Evolutionary conservation across 169 alveolate genomes (phyloP), one percentile per base, ranked within the genome.

Genomic region (Cryptosporidium baileyi): DNA sequence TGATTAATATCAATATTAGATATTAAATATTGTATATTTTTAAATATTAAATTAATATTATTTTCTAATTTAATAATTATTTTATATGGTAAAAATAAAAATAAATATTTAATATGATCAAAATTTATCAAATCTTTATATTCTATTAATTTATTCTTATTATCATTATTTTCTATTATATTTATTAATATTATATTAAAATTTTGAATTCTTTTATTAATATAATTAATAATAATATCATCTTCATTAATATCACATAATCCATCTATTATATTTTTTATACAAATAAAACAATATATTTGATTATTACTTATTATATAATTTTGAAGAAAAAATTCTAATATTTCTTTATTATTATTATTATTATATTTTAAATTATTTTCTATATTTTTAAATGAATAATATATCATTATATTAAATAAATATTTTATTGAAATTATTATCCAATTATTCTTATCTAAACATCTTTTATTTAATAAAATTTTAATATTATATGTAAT

Each of bases 201-300:
- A n/a, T 4, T 47, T 47, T 47, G 59, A 47, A 26, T 47, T 4
- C 3, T 47, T 47, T 11, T 47, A 26, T n/a, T n/a, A n/a, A n/a
- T n/a, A n/a, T n/a, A n/a, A n/a, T n/a, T n/a, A n/a, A n/a, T n/a
- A 6, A 47, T 47, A 0, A n/a, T 47, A 6, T 47, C 59, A 6
- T 8, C 6, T 1, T 47, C 59, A n/a, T n/a, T n/a, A 3, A 61
- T 32, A 3, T 47, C 81, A 13, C 49, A 28, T 36, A 65, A 47
- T 8, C 63, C 63, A 47, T 65, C n/a, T 11, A 65, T 65, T 2
- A 65, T 24, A 38, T 65, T 65, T n/a, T 44, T 26, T 28, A 62
- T 32, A 24, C 81, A 65, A 65, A 65, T 65, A 47, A 65, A 65
- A 26, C 81, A 65, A 28, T 65, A 65, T 47, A 51, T 47, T 38